Base-by-base conservation (phyloP, 1,139 yeast genomes). In the Taphrina communis region DNA sequence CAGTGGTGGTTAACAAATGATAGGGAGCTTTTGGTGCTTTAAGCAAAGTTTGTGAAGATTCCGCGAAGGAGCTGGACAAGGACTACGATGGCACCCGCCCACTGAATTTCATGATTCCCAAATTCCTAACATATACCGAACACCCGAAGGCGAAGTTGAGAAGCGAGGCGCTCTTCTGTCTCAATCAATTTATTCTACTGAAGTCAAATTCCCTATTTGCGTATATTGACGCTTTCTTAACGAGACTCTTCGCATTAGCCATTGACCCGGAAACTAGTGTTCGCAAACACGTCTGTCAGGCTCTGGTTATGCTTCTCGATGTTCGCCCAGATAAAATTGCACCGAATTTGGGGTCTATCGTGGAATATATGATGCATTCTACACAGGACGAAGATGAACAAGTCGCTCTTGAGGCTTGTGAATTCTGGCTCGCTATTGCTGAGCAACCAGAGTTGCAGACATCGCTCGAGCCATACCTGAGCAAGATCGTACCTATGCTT, bases 341-440 rank as follows among this genome's bases (percentile, higher is more conserved):
- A 65, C 93, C 94, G 9, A 96, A 93, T 76, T 78, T 94, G 70
- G 87, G 84, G 69, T 98, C 98, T 5, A 92, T 94, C 19, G 85
- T 94, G 65, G 85, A 88, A 73, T 94, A 90, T 80, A 87, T 94
- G 76, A 79, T 91, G 70, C 97, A 93, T 77, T 85, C 93, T 72
- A 86, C 94, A 81, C 84, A 85, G 71, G 76, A 74, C 55, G 71
- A 73, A 17, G 86, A 87, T 72, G 95, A 89, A 72, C 87, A 83
- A 69, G 95, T 92, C 52, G 89, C 97, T 0, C 81, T 92, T 65
- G 97, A 92, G 77, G 98, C 97, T 1, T 91, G 97, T 78, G 99
- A 94, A 79, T 92, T 94, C 75, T 81, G 95, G 72, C 82, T 94
- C 66, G 87, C 90, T 0, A 82, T 94, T 70, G 86, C 96, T 0